Evolutionary conservation across 1,284 basidiomycete genomes (phyloP).

Genomic region (Rhizoctonia solani): DNA sequence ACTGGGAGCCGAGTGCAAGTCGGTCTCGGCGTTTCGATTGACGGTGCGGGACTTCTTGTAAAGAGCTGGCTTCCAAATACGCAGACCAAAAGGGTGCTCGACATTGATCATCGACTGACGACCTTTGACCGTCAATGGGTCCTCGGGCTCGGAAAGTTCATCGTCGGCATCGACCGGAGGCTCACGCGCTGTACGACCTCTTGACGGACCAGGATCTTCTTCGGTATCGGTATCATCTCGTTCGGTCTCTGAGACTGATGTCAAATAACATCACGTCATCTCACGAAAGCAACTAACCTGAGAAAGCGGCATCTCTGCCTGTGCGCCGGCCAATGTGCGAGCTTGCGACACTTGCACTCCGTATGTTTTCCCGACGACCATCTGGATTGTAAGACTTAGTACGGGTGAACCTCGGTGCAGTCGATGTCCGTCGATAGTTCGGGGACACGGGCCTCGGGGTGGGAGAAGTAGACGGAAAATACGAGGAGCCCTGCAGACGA

Average conservation of each 20-base stretch:
- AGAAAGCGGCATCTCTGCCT: slow-evolving; percentile 1
- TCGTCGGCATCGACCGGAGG: slow-evolving; percentile 32
- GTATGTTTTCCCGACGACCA: slow-evolving; percentile 5
- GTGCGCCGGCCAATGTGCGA: background rate
- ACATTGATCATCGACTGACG: slow-evolving; percentile 98
- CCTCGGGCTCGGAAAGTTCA: slow-evolving; percentile 50
- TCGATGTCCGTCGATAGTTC: slow-evolving; percentile 63
- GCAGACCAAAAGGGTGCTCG: slow-evolving; percentile 98
- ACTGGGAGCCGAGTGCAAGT: slow-evolving; percentile 89
- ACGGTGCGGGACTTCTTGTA: slow-evolving; percentile 99
- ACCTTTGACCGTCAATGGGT: slow-evolving; percentile 94
- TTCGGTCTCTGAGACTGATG: slow-evolving; percentile 39
- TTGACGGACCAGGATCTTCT: slow-evolving; percentile 46
- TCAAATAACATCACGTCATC: slow-evolving; percentile 10
- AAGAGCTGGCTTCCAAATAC: slow-evolving; percentile 99
- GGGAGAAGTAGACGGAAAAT: slow-evolving; percentile 49
- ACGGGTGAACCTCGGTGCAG: slow-evolving; percentile 21
- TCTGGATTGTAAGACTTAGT: slow-evolving; percentile 25
- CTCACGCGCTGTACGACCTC: slow-evolving; percentile 16
- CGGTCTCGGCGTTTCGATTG: slow-evolving; percentile 93
- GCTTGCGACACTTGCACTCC: slow-evolving; percentile 34
- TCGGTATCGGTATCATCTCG: slow-evolving; percentile 47
- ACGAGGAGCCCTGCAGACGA: slow-evolving; percentile 69
- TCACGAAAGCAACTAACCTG: slow-evolving; percentile 7
- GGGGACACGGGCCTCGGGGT: slow-evolving; percentile 44